Evolutionary conservation across 2,329 filamentous ascomycete genomes (phyloP).

Genomic region (Colletotrichum simmondsii): DNA sequence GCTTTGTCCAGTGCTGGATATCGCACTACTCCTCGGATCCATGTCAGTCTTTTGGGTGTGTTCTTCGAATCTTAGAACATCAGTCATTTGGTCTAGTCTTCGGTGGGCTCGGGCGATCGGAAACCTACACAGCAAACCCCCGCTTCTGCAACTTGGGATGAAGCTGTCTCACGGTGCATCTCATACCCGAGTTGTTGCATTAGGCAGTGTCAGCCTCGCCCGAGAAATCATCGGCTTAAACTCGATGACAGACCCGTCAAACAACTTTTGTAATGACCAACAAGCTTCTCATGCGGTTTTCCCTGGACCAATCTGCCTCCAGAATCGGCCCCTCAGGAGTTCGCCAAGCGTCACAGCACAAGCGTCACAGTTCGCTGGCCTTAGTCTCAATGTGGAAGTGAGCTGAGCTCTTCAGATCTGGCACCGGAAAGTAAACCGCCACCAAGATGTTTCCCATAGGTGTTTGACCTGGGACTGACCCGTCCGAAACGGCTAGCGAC

Average conservation of each 20-base stretch:
- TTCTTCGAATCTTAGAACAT: not conserved
- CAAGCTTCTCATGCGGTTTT: constrained; percentile 18
- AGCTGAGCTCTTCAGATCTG: constrained; percentile 12
- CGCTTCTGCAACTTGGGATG: constrained; percentile 30
- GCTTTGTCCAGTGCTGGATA: not conserved
- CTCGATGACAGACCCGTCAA: constrained; percentile 30
- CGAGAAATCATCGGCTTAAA: constrained; percentile 26
- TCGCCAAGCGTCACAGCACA: constrained; percentile 28
- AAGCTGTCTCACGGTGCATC: constrained; percentile 34
- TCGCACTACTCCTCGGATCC: not conserved
- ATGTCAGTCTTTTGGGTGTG: constrained; percentile 1
- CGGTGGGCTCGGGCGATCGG: constrained; percentile 31
- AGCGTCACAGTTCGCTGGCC: not conserved
- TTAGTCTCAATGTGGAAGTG: constrained; percentile 1
- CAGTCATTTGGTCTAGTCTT: constrained; percentile 28
- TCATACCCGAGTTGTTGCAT: constrained; percentile 33
- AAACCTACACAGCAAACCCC: constrained; percentile 23
- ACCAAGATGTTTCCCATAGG: not conserved
- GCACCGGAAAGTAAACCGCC: constrained; percentile 13
- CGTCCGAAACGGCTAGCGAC: constrained; percentile 23
- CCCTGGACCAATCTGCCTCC: constrained; percentile 5
- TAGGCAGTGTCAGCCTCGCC: constrained; percentile 16
- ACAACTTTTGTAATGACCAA: constrained; percentile 16
- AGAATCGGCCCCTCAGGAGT: not conserved
- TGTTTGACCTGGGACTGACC: constrained; percentile 27